Evolutionary conservation across 2,329 filamentous ascomycete species (phyloP), one percentile per base, ranked within the genome.

Genomic region (Aureobasidium sp.): DNA sequence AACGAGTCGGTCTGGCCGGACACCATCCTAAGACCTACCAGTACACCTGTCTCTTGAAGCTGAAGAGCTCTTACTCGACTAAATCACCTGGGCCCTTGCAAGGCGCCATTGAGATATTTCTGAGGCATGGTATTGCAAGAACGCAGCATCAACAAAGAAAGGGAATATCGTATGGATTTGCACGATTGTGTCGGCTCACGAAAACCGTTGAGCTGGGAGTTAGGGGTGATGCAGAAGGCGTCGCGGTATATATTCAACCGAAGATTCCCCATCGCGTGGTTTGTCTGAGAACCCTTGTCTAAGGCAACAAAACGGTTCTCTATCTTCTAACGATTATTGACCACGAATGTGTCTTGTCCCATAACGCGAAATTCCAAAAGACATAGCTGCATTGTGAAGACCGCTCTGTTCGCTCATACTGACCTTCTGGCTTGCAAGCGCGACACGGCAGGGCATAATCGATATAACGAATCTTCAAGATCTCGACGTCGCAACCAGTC

Each of bases 281-380:
- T 23, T 49, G 55, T 59, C 31, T 59, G 55, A 50, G n/a, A n/a
- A n/a, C n/a, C n/a, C n/a, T 23, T 49, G 55, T 59, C 31, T 59
- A 45, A 50, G 55, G 55, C 55, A 33, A 50, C 55, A 31, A 21
- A 59, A 59, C 55, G 55, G 49, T 38, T 35, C 21, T 35, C 13
- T 37, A 49, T 3, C 38, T n/a, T 46, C 55, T 27, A 59, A 33
- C 45, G 35, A 50, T 42, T 59, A 59, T 50, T 50, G 55, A 47
- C 43, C 21, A 57, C 42, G 54, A 33, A 59, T 27, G 11, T 59
- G 43, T 59, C 55, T 49, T 46, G 25, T 27, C 25, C 35, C 40
- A 21, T n/a, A 17, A 25, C 25, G 25, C 13, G 23, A 25, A 23
- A 57, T 37, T 45, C 21, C 6, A 13, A 33, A 35, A 23, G 13